Base-by-base conservation (phyloP, 371 early-diverging fungal genomes). In the Mucor racemosus region DNA sequence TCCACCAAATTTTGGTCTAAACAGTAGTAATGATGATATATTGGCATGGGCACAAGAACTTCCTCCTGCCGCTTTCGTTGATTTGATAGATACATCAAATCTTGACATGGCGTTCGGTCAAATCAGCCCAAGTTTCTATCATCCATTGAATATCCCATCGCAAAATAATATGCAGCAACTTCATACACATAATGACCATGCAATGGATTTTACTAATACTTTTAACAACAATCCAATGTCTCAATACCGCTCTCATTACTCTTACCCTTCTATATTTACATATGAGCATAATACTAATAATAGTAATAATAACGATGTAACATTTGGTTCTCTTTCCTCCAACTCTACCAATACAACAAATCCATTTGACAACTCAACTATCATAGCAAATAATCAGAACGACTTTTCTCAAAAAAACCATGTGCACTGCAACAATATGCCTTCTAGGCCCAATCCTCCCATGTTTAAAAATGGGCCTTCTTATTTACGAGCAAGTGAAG, bases 371-470 rank as follows among this genome's bases (percentile, higher is more conserved):
- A 19, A 50, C 17, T 10, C 21, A 6, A 50, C 10, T 50, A 19
- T 11, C 26, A 13, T 50, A 21, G 3, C 19, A 10, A 21, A 21
- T 9, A 11, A 50, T 7, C 26, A 26, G 3, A 19, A 7, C 1
- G 50, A 26, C 21, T 9, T 11, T 21, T n/a, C 44, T 17, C 17
- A 15, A 17, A 5, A 2, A 17, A n/a, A 1, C 8, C 44, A 44
- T 17, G 44, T n/a, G 1, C 44, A 44, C n/a, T 21, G 50, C 50
- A 50, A 26, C 13, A 15, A 15, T 26, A 60, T 54, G 41, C 54
- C 54, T 15, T 54, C 66, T 7, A 59, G 60, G 41, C 42, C 66
- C 41, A 59, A 54, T 36, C 59, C 60, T 19, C 60, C 66, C 5
- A 15, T 42, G 26, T 34, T 54, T 34, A 50, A 36, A 17, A 40